phyloP scores from a whole-genome alignment of 768 basidiomycete genomes.

The Boletus reticulatus region DNA sequence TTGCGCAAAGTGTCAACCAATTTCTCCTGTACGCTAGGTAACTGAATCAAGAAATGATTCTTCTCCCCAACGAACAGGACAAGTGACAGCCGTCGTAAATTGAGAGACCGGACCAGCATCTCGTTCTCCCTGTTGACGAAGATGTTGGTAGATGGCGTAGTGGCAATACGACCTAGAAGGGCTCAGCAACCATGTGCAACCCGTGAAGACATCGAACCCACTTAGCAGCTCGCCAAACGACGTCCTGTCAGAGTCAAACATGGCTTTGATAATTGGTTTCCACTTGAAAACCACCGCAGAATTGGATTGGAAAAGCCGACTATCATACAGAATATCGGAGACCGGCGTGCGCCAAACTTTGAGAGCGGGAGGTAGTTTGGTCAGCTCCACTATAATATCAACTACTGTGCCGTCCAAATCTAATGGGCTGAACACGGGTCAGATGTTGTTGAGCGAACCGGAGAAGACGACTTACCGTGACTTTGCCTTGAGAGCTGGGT shows the following conservation, averaged over 20 bases:
- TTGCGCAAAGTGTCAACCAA: constrained; percentile 89
- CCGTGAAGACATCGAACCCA: constrained; percentile 38
- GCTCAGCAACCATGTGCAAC: constrained; percentile 21
- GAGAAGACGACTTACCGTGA: constrained; percentile 48
- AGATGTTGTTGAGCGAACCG: neutral
- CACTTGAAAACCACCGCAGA: constrained; percentile 59
- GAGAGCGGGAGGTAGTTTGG: constrained; percentile 67
- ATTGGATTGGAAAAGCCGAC: constrained; percentile 78
- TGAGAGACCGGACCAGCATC: constrained; percentile 81
- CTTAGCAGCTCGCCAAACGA: constrained; percentile 82
- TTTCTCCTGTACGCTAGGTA: constrained; percentile 96
- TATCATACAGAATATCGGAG: constrained; percentile 80
- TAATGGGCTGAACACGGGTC: constrained; percentile 54
- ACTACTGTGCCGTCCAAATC: constrained; percentile 71
- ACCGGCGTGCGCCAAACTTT: constrained; percentile 87
- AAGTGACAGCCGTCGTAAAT: constrained; percentile 84
- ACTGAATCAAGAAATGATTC: constrained; percentile 85
- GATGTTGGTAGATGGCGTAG: constrained; percentile 90
- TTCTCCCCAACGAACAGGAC: constrained; percentile 84
- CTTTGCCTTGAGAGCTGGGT: constrained; percentile 76
- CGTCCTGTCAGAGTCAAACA: constrained; percentile 86
- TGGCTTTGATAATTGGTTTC: constrained; percentile 71
- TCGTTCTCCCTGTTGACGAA: constrained; percentile 96
- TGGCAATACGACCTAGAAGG: constrained; percentile 66
- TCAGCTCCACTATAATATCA: constrained; percentile 73